Percentiles rank a stretch among this genome's conserved stretches.
Evolutionary conservation across 257 asterid genomes (phyloP).

Genomic region (Plantago major): DNA sequence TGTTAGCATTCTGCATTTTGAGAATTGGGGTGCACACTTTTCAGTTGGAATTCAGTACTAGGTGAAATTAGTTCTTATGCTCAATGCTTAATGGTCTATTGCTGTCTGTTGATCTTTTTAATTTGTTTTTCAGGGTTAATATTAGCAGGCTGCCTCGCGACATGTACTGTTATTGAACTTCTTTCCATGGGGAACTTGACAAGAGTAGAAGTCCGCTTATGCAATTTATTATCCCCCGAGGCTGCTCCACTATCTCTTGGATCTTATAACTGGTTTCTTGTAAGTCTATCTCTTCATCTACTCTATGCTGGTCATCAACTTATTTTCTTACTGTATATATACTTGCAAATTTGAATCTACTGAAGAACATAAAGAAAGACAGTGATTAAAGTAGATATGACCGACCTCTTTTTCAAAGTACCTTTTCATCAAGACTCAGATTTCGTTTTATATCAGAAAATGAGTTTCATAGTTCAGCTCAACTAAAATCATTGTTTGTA

Average conservation of each 20-base stretch:
- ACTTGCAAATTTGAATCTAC: background rate
- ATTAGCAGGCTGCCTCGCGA: slow-evolving; percentile 47
- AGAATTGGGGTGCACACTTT: no score
- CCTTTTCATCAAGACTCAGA: background rate
- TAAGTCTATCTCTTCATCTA: slow-evolving; percentile 38
- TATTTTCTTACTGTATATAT: background rate
- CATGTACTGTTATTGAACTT: slow-evolving; percentile 72
- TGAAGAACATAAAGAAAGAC: background rate
- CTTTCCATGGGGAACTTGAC: slow-evolving; percentile 99
- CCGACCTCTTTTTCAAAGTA: background rate
- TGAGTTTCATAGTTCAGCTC: slow-evolving; percentile 8
- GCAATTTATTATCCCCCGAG: slow-evolving; percentile 94
- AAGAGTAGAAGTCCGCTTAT: slow-evolving; percentile 87
- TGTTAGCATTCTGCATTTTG: no score
- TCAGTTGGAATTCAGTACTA: slow-evolving; percentile 2
- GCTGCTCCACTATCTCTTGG: slow-evolving; percentile 86
- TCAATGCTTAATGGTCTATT: background rate
- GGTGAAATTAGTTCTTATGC: background rate
- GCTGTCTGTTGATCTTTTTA: slow-evolving; percentile 10
- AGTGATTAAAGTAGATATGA: background rate
- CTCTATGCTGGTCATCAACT: background rate
- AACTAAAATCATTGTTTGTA: slow-evolving; percentile 20
- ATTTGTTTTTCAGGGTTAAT: slow-evolving; percentile 50
- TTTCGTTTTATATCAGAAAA: slow-evolving; percentile 4
- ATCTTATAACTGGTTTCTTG: slow-evolving; percentile 94